phyloP scores from a whole-genome alignment of 192 early-diverging fungal species.

The Backusella luteola region DNA sequence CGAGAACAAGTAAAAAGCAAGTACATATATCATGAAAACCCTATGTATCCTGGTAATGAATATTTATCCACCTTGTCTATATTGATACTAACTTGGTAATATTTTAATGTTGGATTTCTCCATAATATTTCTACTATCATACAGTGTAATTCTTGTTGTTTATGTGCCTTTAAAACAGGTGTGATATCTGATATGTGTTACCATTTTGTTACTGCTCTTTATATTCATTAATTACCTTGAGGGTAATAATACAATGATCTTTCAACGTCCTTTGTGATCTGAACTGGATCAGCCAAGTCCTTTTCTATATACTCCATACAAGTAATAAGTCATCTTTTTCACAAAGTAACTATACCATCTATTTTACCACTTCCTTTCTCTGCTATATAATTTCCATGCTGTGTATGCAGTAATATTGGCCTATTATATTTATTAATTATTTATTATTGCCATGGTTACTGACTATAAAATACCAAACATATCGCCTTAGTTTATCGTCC shows the following conservation, averaged over 20 bases:
- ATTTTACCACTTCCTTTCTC: constrained; percentile 37
- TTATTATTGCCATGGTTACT: not conserved
- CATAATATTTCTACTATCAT: constrained; percentile 52
- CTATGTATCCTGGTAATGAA: constrained; percentile 38
- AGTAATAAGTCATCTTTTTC: not conserved
- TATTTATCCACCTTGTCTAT: constrained; percentile 20
- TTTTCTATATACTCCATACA: constrained; percentile 21
- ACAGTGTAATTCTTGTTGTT: constrained; percentile 46
- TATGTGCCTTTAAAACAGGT: constrained; percentile 36
- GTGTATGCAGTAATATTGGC: constrained; percentile 39
- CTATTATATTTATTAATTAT: constrained; percentile 10
- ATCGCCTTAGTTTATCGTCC: constrained; percentile 20
- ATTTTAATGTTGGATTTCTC: constrained; percentile 59
- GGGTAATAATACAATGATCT: constrained; percentile 41
- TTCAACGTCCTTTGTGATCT: constrained; percentile 40
- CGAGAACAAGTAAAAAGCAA: constrained; percentile 51
- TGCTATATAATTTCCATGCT: constrained; percentile 35
- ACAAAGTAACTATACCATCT: not conserved
- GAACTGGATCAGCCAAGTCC: constrained; percentile 32
- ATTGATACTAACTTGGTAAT: constrained; percentile 55
- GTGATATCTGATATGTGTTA: constrained; percentile 23
- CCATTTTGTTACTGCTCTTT: not conserved
- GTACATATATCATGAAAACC: constrained; percentile 48
- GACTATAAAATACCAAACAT: constrained; percentile 24
- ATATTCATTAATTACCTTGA: constrained; percentile 23